Conservation (phyloP, 2,329 filamentous ascomycete genomes). For the Tolypocladium cylindrosporum region DNA sequence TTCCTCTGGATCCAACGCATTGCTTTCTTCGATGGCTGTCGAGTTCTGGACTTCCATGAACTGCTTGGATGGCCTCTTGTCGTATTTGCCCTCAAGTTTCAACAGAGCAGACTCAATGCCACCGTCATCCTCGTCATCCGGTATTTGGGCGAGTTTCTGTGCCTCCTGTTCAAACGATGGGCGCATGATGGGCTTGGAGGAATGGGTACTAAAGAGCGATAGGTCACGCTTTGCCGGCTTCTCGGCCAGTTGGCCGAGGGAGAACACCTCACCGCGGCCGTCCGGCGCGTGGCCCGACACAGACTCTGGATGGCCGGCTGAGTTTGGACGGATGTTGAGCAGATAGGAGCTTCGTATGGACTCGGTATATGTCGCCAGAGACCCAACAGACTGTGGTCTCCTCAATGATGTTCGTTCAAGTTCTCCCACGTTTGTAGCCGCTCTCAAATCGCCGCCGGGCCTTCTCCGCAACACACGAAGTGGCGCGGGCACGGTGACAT, state of each 20-base stretch:
- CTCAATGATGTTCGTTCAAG: constrained; percentile 39
- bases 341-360: constrained; percentile 50
- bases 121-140: constrained; percentile 71
- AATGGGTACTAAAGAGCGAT: constrained; percentile 52
- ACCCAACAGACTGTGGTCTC: constrained; percentile 48
- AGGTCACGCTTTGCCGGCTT: constrained; percentile 33
- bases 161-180: constrained; percentile 84
- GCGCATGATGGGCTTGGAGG: constrained; percentile 52
- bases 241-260: constrained; percentile 48
- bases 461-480: constrained; percentile 57
- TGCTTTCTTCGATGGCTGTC: background rate
- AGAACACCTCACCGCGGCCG: constrained; percentile 37
- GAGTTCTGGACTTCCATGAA: constrained; percentile 11
- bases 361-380: constrained; percentile 49
- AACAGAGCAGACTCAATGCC: constrained; percentile 86
- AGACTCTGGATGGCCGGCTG: constrained; percentile 13
- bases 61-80: constrained; percentile 37
- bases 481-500: constrained; percentile 34
- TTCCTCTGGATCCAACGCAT: background rate
- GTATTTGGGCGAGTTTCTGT: constrained; percentile 75
- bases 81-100: constrained; percentile 83
- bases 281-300: constrained; percentile 10
- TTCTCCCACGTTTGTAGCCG: constrained; percentile 55
- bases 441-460: constrained; percentile 66
- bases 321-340: constrained; percentile 25